A percentile compares a stretch with the other conserved stretches of the same genome.
Evolutionary conservation across 2,329 filamentous ascomycete genomes (phyloP).

Genomic region (Sphaerulina vaccinii): DNA sequence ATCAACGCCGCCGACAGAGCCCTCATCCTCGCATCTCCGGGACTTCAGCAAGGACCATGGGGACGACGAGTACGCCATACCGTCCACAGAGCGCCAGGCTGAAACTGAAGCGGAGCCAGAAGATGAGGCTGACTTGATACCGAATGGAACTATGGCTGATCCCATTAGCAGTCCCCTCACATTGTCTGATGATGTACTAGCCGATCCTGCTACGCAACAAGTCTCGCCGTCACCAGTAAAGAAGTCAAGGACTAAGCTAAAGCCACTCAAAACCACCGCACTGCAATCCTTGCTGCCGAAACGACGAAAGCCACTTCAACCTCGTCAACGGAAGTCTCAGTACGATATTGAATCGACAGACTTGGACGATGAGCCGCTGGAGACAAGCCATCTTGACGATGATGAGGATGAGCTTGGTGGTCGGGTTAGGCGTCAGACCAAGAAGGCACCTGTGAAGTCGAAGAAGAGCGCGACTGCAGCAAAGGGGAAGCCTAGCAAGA

Average conservation of each 20-base stretch:
- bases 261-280: conserved; percentile 43
- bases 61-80: conserved; percentile 21
- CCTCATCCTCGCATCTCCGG: conserved; percentile 32
- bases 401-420: conserved; percentile 45
- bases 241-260: conserved; percentile 30
- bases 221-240: conserved; percentile 26
- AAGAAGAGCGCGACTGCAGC: conserved; percentile 20
- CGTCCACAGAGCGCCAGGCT: conserved; percentile 21
- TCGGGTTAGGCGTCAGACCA: conserved; percentile 24
- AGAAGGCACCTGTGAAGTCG: conserved; percentile 16
- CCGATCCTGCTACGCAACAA: conserved; percentile 27
- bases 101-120: conserved; percentile 23
- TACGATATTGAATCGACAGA: conserved; percentile 44
- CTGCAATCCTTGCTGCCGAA: conserved; percentile 48
- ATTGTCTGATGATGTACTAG: not conserved
- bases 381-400: conserved; percentile 32
- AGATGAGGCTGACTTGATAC: conserved; percentile 28
- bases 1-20: conserved; percentile 32
- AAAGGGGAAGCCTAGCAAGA: conserved; percentile 16
- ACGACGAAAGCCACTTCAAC: conserved; percentile 33
- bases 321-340: conserved; percentile 33
- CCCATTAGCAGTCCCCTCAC: conserved; percentile 42
- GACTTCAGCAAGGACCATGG: conserved; percentile 25
- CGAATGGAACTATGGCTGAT: conserved; percentile 46
- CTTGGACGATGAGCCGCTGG: conserved; percentile 30